phyloP scores from a whole-genome alignment of 1,139 yeast species.

The Pichia inconspicua region DNA sequence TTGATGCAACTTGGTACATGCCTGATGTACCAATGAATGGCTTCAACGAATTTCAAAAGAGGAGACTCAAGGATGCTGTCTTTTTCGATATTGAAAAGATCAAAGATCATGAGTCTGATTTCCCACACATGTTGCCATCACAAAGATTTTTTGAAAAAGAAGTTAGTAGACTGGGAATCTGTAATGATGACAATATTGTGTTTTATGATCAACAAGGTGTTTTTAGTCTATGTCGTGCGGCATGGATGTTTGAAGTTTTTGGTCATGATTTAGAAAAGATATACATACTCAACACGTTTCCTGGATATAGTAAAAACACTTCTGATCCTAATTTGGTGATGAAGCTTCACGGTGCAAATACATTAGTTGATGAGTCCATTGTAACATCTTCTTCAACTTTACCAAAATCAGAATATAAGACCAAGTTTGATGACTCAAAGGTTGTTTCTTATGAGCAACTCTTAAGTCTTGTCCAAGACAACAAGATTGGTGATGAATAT shows the following conservation, averaged over 20 bases:
- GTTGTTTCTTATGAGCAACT: constrained; percentile 64
- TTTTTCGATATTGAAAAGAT: constrained; percentile 76
- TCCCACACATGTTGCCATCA: constrained; percentile 87
- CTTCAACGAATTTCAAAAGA: constrained; percentile 45
- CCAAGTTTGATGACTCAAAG: constrained; percentile 36
- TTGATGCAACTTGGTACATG: constrained; percentile 91
- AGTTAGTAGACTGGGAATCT: constrained; percentile 42
- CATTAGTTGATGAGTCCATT: constrained; percentile 16
- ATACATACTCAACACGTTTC: constrained; percentile 61
- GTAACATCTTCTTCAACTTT: constrained; percentile 24
- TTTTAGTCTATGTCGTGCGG: constrained; percentile 83
- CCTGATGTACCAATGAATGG: constrained; percentile 65
- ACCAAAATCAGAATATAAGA: constrained; percentile 31
- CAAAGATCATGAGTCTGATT: constrained; percentile 48
- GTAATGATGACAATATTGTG: constrained; percentile 52
- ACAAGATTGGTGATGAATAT: constrained; percentile 41
- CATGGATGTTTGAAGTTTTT: constrained; percentile 77
- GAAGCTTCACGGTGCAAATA: constrained; percentile 24
- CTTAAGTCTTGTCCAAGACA: constrained; percentile 43
- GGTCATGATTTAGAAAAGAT: constrained; percentile 58
- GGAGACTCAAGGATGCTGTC: constrained; percentile 58
- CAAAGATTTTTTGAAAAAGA: constrained; percentile 44
- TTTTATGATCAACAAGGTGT: constrained; percentile 81
- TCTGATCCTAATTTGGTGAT: constrained; percentile 26
- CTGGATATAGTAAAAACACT: constrained; percentile 34